These are phyloP conservation scores for Ichthyophthirius multifiliis DNA, from an alignment of 169 alveolate species.

Conservation along the genomic window DNA sequence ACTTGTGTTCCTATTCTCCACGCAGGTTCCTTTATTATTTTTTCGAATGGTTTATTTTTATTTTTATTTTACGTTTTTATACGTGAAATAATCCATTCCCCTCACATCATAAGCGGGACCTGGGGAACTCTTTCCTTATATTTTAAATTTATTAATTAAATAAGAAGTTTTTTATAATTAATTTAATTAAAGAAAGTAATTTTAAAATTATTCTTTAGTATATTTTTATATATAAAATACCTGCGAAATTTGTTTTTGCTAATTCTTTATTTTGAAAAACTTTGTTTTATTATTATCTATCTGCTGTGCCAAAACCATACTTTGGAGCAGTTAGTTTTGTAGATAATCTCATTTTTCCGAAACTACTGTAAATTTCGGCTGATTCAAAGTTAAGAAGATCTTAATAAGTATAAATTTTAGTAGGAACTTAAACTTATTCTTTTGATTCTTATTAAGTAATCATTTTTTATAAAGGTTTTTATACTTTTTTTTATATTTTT, in stretches of 20 bases:
- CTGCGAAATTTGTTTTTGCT: slow-evolving; percentile 8
- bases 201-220: background rate
- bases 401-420: background rate
- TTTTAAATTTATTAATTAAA: too few species aligned
- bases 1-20: slow-evolving; percentile 31
- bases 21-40: slow-evolving; percentile 8
- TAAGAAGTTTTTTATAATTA: too few species aligned
- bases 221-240: background rate
- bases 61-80: background rate
- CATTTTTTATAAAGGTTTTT: too few species aligned
- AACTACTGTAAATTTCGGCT: slow-evolving; percentile 11
- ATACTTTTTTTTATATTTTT: too few species aligned
- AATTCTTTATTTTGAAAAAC: slow-evolving; percentile 1
- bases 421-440: slow-evolving; percentile 9
- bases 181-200: too few species aligned
- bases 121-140: slow-evolving; percentile 23
- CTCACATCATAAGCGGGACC: slow-evolving; percentile 40
- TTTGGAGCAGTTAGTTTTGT: slow-evolving; percentile 6
- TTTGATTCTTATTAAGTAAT: too few species aligned
- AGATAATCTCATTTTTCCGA: slow-evolving; percentile 9
- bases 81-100: slow-evolving; percentile 38
- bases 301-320: slow-evolving; percentile 16
- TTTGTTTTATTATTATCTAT: slow-evolving; percentile 5
- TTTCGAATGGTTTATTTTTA: background rate
- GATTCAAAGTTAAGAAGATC: slow-evolving; percentile 11